phyloP scores from a whole-genome alignment of 2,329 filamentous ascomycete genomes.

The Penicillium nordicum region DNA sequence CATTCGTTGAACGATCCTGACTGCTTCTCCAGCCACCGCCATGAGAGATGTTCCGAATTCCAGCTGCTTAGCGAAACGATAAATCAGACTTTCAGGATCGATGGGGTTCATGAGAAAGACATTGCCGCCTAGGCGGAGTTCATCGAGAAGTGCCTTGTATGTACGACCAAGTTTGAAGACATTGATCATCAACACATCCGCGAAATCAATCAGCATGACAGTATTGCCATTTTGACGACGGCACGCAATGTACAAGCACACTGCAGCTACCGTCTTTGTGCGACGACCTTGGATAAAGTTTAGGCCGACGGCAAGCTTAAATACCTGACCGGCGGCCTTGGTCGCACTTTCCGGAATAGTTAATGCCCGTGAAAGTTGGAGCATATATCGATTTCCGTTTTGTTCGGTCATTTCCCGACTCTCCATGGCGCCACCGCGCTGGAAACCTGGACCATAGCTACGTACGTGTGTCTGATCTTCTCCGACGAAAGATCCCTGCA shows the following conservation, averaged over 20 bases:
- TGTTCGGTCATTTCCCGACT: conserved; percentile 48
- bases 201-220: conserved; percentile 92
- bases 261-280: conserved; percentile 80
- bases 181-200: conserved; percentile 78
- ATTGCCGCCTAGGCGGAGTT: conserved; percentile 50
- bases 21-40: conserved; percentile 82
- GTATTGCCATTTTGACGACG: conserved; percentile 74
- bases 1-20: conserved; percentile 87
- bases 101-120: conserved; percentile 71
- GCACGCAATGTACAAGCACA: conserved; percentile 86
- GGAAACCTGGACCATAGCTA: conserved; percentile 49
- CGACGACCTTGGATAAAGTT: conserved; percentile 85
- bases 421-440: conserved; percentile 49
- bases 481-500: conserved; percentile 84
- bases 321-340: conserved; percentile 67
- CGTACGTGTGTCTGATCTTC: conserved; percentile 80
- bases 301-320: conserved; percentile 68
- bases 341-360: conserved; percentile 57
- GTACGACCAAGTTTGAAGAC: conserved; percentile 88
- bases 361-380: conserved; percentile 40
- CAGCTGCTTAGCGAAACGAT: conserved; percentile 83
- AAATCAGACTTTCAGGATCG: conserved; percentile 84
- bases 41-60: conserved; percentile 82
- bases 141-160: conserved; percentile 76
- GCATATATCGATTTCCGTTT: conserved; percentile 45